A percentile compares a stretch with the other conserved stretches of the same genome.
phyloP scores from a whole-genome alignment of 495 filamentous ascomycete species.

The Aspergillus leporis region DNA sequence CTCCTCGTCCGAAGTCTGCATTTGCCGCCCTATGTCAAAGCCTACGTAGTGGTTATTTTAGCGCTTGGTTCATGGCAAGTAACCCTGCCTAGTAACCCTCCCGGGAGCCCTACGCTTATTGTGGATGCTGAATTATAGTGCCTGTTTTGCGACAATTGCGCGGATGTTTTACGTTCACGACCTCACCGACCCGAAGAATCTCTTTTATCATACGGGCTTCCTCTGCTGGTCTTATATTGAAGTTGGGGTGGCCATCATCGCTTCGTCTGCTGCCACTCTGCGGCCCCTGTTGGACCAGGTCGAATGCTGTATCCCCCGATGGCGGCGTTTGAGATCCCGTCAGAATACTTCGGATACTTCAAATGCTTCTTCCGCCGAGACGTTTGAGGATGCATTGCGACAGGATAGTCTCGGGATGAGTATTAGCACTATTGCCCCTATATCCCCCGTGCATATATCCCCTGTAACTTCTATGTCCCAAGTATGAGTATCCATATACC shows the following conservation, averaged over 20 bases:
- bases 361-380: background rate
- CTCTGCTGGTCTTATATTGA: slow-evolving; percentile 5
- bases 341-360: background rate
- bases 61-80: slow-evolving; percentile 7
- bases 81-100: background rate
- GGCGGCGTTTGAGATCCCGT: background rate
- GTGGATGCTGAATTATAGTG: background rate
- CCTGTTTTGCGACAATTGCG: slow-evolving; percentile 1
- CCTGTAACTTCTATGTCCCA: background rate
- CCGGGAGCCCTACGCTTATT: background rate
- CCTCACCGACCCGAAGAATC: slow-evolving; percentile 7
- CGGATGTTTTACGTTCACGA: slow-evolving; percentile 3
- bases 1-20: slow-evolving; percentile 5
- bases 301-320: background rate
- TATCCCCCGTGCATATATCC: background rate
- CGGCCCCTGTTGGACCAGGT: background rate
- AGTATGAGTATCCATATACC: background rate
- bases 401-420: background rate
- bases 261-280: slow-evolving; percentile 6
- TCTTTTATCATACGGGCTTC: slow-evolving; percentile 5
- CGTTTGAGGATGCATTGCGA: background rate
- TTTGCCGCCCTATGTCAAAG: background rate
- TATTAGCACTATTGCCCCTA: background rate
- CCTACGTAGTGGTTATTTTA: background rate
- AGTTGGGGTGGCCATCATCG: background rate